These are phyloP conservation scores for Phaeodactylum tricornutum DNA, from an alignment of 108 stramenopile genomes.

Conservation along the genomic window DNA sequence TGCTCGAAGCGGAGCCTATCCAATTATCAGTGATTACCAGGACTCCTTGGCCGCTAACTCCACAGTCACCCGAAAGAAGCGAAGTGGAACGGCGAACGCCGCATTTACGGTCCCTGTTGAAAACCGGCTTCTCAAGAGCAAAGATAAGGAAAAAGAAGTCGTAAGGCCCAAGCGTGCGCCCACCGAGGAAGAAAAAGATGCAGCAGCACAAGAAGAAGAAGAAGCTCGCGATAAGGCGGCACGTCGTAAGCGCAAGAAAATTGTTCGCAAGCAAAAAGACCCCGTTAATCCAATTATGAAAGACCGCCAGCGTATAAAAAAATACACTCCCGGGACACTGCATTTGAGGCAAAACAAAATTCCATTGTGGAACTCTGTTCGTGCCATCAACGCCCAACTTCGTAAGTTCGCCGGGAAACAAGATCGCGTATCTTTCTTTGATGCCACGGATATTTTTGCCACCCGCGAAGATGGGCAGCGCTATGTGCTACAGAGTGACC, in stretches of 20 bases:
- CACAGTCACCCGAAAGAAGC: not conserved
- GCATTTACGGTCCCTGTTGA: not conserved
- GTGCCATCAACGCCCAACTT: constrained; percentile 56
- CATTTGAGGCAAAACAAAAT: constrained; percentile 9
- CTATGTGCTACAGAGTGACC: constrained; percentile 32
- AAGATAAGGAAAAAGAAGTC: not conserved
- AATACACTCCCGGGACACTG: not conserved
- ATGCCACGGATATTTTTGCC: constrained; percentile 56
- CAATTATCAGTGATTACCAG: not conserved
- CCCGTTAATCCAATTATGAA: not conserved
- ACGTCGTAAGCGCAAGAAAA: too few relatives aligned
- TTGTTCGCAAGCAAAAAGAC: not conserved
- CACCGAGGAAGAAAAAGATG: not conserved
- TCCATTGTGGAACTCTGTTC: constrained; percentile 71
- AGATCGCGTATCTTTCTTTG: constrained; percentile 59
- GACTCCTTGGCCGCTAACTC: not conserved
- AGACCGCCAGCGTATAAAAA: not conserved
- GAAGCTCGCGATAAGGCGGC: not conserved
- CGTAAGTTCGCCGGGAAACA: constrained; percentile 39
- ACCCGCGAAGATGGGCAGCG: constrained; percentile 20
- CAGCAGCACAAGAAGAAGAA: constrained; percentile 3
- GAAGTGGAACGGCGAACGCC: not conserved
- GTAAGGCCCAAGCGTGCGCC: not conserved
- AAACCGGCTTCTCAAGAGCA: not conserved
- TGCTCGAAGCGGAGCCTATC: constrained; percentile 2